Percentiles rank a stretch among this genome's conserved stretches.
phyloP scores from a whole-genome alignment of 257 asterid species.

The Capsicum pubescens region DNA sequence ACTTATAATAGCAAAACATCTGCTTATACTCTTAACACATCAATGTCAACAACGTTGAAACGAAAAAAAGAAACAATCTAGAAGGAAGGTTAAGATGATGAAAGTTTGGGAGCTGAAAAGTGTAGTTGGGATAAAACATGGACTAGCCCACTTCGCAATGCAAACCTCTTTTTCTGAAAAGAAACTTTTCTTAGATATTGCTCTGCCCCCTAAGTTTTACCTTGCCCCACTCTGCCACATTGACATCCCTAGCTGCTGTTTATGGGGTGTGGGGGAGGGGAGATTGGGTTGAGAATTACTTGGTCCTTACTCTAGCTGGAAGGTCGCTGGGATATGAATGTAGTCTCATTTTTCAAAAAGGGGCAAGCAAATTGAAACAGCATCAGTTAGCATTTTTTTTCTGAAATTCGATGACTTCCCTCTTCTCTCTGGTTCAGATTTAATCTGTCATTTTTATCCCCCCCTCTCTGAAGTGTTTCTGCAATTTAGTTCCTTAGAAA shows the following conservation, averaged over 20 bases:
- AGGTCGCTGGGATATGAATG: not conserved
- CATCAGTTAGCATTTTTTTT: not conserved
- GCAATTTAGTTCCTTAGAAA: constrained; percentile 3
- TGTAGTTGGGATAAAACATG: not conserved
- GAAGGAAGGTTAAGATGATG: not conserved
- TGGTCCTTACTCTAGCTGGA: not conserved
- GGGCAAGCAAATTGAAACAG: not conserved
- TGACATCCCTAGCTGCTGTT: too few species aligned
- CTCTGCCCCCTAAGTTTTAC: too few species aligned
- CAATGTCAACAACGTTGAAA: not conserved
- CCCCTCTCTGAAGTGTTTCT: not conserved
- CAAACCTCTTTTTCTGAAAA: too few species aligned
- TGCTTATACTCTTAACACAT: not conserved
- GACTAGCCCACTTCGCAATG: too few species aligned
- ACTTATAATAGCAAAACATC: not conserved
- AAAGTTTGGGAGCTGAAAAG: not conserved
- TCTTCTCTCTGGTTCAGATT: not conserved
- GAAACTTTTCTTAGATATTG: too few species aligned
- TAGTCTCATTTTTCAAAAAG: too few species aligned
- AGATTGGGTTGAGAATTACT: not conserved
- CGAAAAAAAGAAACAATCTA: not conserved
- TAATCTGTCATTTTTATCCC: not conserved
- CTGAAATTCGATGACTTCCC: not conserved
- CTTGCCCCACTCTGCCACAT: too few species aligned
- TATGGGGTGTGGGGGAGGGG: too few species aligned